Base-by-base conservation (phyloP, 1,284 basidiomycete species). In the Cystobasidium sp. region DNA sequence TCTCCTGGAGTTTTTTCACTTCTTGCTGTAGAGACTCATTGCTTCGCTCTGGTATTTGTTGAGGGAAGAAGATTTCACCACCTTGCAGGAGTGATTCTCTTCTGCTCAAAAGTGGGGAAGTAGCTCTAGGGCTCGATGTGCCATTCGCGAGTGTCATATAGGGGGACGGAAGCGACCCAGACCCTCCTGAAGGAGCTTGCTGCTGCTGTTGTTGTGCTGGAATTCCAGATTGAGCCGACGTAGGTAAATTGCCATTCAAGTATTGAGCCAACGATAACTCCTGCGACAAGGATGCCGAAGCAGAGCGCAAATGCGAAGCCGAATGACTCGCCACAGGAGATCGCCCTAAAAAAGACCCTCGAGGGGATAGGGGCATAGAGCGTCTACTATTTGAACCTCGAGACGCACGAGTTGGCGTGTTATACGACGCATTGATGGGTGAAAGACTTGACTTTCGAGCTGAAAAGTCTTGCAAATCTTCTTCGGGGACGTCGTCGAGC, bases 271-370 rank as follows among this genome's bases (percentile, higher is more conserved):
- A 94, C 78, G 90, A 94, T 78, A 94, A 88, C 88, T 96, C 93
- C 92, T 94, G 93, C 84, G 93, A 94, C 79, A 94, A 89, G 85
- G 93, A 94, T 85, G 89, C 88, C 81, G 91, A 93, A 84, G 89
- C 88, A 81, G 91, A 93, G 84, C 70, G 70, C 39, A 73, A 66
- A 59, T 73, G 70, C 70, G 70, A 73, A 46, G 62, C 70, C 44
- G 70, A 73, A 52, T 62, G 49, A 56, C 51, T 73, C 37, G 49
- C 44, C 62, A 62, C 70, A 65, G 70, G 70, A 73, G 70, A 56
- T 47, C 70, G 62, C 24, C 70, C 70, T 73, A 73, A 73, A 73
- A 73, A 73, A 73, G 62, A 65, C n/a, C 62, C 70, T 24, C 70
- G 62, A 24, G 70, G 70, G 31, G 70, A 73, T 20, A 66, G 62